Conservation (phyloP, 2,329 filamentous ascomycete species). For the Aspergillus arachidicola region DNA sequence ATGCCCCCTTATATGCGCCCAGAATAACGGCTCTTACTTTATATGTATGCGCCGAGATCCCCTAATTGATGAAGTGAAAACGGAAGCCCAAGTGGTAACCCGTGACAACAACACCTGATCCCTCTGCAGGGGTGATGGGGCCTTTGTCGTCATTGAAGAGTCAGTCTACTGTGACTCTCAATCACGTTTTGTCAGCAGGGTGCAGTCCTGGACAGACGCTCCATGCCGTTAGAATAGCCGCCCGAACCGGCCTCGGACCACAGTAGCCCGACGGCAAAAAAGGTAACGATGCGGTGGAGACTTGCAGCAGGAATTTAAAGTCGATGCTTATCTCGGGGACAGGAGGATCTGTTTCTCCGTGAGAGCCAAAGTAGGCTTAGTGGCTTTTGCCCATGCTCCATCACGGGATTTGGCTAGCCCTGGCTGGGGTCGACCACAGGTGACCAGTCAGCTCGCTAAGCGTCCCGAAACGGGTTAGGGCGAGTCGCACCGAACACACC, state of each 20-base stretch:
- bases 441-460: slow-evolving; percentile 36
- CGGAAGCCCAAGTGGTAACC: not conserved
- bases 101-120: not conserved
- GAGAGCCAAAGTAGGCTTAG: slow-evolving; percentile 18
- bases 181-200: slow-evolving; percentile 22
- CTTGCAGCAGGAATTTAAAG: slow-evolving; percentile 8
- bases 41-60: not conserved
- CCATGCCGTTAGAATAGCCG: slow-evolving; percentile 9
- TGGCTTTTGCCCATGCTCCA: slow-evolving; percentile 10
- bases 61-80: not conserved
- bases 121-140: slow-evolving; percentile 3
- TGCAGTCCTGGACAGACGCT: slow-evolving; percentile 12
- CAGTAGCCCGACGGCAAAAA: slow-evolving; percentile 33
- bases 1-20: not conserved
- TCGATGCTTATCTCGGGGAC: slow-evolving; percentile 16
- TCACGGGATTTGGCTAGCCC: slow-evolving; percentile 41
- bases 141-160: slow-evolving; percentile 18
- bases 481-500: slow-evolving; percentile 37
- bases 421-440: slow-evolving; percentile 18
- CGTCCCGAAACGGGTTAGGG: slow-evolving; percentile 38
- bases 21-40: not conserved
- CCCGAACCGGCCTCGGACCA: slow-evolving; percentile 29
- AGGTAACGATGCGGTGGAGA: slow-evolving; percentile 23
- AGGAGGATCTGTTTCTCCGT: slow-evolving; percentile 19
- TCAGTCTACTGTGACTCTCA: slow-evolving; percentile 2